Evolutionary conservation across 2,329 filamentous ascomycete genomes (phyloP), one percentile per base, ranked within the genome.

Genomic region (Biscogniauxia sp.): DNA sequence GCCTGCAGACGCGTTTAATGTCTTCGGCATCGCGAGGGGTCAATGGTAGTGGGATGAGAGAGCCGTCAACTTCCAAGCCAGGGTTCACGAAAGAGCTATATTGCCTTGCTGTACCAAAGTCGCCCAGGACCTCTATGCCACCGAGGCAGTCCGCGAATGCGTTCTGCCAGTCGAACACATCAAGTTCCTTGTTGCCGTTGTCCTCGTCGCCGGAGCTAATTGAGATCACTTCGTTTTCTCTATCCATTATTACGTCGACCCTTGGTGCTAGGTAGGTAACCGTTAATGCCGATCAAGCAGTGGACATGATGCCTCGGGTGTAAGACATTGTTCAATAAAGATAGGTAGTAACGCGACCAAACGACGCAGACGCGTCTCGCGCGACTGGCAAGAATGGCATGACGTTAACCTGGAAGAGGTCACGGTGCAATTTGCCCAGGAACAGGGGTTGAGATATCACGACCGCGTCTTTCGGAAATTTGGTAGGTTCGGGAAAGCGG

Each of bases 21-120:
- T 50, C 51, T 20, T 68, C 61, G 0, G 70, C 72, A 54, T 74
- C 70, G 5, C 61, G 62, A 8, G 62, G 45, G 5, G 64, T 53
- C 4, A 74, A 55, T 1, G 72, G 73, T 5, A 74, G 61, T 3
- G 69, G 62, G 49, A 74, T 68, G n/a, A 65, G 41, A 2, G 56
- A 51, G 19, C 62, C 64, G 6, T 54, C 64, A 6, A 73, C 60
- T 32, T 64, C 60, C 20, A 73, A 58, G 5, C 70, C 72, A 1
- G 72, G 72, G 23, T 72, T 73, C 41, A 60, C 41, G 20, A 61
- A 66, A 5, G 26, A 50, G 1, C 45, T 19, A 51, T 68, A 54
- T 0, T 61, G 52, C 11, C 61, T 62, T 23, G 53, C 64, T 5
- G 37, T 59, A 26, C 67, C 65, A 5, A 70, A 61, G 13, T 60